phyloP scores from a whole-genome alignment of 2,329 filamentous ascomycete genomes.

The Penicillium oxalicum region DNA sequence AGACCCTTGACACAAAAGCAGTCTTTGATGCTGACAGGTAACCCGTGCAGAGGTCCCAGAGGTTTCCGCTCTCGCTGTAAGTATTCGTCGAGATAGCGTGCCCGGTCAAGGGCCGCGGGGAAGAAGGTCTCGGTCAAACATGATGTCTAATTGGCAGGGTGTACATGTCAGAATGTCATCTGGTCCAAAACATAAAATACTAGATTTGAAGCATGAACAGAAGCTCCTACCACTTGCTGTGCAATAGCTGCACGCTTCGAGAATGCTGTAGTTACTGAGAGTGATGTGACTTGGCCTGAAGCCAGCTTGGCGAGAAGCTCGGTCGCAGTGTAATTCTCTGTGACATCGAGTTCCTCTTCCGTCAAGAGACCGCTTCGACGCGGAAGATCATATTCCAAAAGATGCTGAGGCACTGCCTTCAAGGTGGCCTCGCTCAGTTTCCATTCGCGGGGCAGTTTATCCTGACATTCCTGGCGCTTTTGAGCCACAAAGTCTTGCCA shows the following conservation, averaged over 20 bases:
- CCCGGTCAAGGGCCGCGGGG: slow-evolving; percentile 30
- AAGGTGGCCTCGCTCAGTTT: slow-evolving; percentile 14
- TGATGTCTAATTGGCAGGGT: slow-evolving; percentile 14
- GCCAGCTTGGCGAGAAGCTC: slow-evolving; percentile 18
- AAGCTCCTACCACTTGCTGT: slow-evolving; percentile 27
- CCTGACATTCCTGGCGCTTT: slow-evolving; percentile 27
- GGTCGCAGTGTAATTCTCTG: slow-evolving; percentile 24
- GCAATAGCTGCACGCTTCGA: slow-evolving; percentile 37
- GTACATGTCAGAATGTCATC: background rate
- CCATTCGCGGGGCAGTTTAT: slow-evolving; percentile 33
- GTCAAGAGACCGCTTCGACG: slow-evolving; percentile 42
- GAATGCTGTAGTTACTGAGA: slow-evolving; percentile 30
- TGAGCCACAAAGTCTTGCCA: slow-evolving; percentile 20
- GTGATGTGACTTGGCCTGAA: slow-evolving; percentile 15
- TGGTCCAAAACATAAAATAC: background rate
- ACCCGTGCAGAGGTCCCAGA: slow-evolving; percentile 35
- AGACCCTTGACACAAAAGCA: slow-evolving; percentile 20
- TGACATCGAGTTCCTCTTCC: slow-evolving; percentile 44
- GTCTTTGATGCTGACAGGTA: slow-evolving; percentile 37
- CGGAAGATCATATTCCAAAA: slow-evolving; percentile 19
- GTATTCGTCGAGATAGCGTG: slow-evolving; percentile 33
- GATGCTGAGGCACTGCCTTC: slow-evolving; percentile 4
- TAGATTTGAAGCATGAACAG: background rate
- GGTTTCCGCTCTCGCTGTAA: slow-evolving; percentile 23
- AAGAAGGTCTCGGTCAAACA: slow-evolving; percentile 39